Evolutionary conservation across 495 filamentous ascomycete species (phyloP).

Genomic region (Extremus antarcticus): DNA sequence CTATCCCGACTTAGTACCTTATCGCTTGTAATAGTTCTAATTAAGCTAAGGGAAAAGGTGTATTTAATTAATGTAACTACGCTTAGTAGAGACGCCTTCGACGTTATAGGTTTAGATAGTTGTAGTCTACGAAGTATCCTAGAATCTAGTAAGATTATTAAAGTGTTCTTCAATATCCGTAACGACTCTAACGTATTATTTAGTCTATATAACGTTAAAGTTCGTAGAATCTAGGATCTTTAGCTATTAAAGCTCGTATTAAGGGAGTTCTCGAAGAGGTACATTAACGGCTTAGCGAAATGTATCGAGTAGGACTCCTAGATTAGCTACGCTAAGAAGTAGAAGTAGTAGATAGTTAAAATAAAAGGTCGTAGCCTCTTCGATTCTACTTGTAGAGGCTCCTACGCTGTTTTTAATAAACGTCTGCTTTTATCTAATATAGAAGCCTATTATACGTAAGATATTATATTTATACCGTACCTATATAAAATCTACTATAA

Average conservation of each 20-base stretch:
- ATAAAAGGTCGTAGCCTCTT: neutral
- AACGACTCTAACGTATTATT: constrained; percentile 47
- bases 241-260: constrained; percentile 46
- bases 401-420: constrained; percentile 39
- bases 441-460: constrained; percentile 37
- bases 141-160: constrained; percentile 36
- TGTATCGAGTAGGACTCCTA: constrained; percentile 33
- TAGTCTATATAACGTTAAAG: constrained; percentile 30
- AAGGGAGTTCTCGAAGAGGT: constrained; percentile 19
- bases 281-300: constrained; percentile 32
- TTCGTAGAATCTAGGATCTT: constrained; percentile 39
- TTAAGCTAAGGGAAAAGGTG: constrained; percentile 8
- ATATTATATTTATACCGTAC: constrained; percentile 36
- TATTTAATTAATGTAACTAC: constrained; percentile 41
- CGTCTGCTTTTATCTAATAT: constrained; percentile 37
- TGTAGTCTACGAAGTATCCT: constrained; percentile 41
- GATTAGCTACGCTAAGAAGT: neutral
- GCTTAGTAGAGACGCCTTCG: constrained; percentile 37
- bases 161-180: constrained; percentile 48
- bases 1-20: constrained; percentile 40
- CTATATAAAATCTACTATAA: neutral
- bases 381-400: constrained; percentile 27
- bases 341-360: neutral
- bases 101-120: constrained; percentile 20
- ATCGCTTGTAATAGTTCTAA: constrained; percentile 39